These are phyloP conservation scores for Fusarium nelsonii DNA, from an alignment of 2,329 filamentous ascomycete genomes.

Conservation along the genomic window DNA sequence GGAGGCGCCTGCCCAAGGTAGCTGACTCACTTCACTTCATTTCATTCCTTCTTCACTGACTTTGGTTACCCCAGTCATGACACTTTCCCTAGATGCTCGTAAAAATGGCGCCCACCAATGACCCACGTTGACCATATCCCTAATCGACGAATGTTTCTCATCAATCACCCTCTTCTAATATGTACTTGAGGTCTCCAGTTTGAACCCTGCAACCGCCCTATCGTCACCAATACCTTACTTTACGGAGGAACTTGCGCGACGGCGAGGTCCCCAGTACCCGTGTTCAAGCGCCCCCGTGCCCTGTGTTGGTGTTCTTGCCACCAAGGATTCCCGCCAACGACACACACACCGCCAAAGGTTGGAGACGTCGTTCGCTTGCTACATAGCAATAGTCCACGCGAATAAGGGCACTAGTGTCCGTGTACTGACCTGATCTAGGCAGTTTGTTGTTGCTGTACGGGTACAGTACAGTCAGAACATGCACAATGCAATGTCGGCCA, in stretches of 20 bases:
- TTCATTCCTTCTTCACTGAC: not conserved
- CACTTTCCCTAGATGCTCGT: not conserved
- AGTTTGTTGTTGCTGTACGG: not conserved
- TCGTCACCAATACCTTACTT: slow-evolving; percentile 15
- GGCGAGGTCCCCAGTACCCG: slow-evolving; percentile 18
- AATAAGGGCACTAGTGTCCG: slow-evolving; percentile 24
- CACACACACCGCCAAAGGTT: slow-evolving; percentile 28
- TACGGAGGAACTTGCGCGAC: slow-evolving; percentile 11
- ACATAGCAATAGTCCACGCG: slow-evolving; percentile 10
- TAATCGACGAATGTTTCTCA: slow-evolving; percentile 9
- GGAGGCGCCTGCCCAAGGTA: slow-evolving; percentile 1
- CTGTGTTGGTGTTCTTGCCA: slow-evolving; percentile 29
- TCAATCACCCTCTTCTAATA: not conserved
- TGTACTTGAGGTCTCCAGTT: slow-evolving; percentile 6
- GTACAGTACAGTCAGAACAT: slow-evolving; percentile 6
- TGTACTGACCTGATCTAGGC: slow-evolving; percentile 13
- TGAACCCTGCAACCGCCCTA: slow-evolving; percentile 16
- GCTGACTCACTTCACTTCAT: slow-evolving; percentile 4
- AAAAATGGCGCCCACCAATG: not conserved
- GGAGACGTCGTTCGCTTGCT: slow-evolving; percentile 15
- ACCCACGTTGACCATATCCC: slow-evolving; percentile 11
- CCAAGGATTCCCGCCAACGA: slow-evolving; percentile 25
- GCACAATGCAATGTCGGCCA: slow-evolving; percentile 25
- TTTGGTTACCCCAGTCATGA: not conserved
- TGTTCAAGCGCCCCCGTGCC: slow-evolving; percentile 12